Evolutionary conservation across 371 early-diverging fungal genomes (phyloP), one percentile per base, ranked within the genome.

Genomic region (Dichotomocladium elegans): DNA sequence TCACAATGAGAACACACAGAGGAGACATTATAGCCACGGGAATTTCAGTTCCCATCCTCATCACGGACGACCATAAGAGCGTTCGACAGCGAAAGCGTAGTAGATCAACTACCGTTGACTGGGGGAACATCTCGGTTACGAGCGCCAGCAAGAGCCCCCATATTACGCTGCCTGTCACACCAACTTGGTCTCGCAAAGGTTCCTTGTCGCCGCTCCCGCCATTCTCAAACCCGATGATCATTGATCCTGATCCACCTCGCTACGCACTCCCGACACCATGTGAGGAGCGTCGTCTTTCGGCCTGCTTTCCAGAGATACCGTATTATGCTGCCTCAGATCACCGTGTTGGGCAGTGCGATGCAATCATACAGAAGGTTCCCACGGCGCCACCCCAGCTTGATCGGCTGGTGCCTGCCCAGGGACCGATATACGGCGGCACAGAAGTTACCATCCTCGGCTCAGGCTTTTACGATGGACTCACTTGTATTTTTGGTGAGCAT

Each of bases 21-120:
- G 85, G 85, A 41, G 61, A 59, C 4, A 62, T 84, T 15, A 64
- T 93, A 29, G 92, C 92, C n/a, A 80, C 74, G 3, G 93, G 91
- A 27, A 68, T 83, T 35, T 87, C 94, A 6, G 90, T 93, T 7
- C 90, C 93, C 4, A 89, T 95, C 47, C 84, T 95, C 87, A 92
- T 95, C 54, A 95, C 96, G 2, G 96, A 95, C 56, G 96, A 95
- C 64, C 96, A 94, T 75, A 95, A 95, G 63, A 82, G 82, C 15
- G 64, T 75, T 17, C 84, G 37, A 17, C 37, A 37, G 46, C 22
- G 17, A 28, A 37, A 28, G 26, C 15, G 17, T 30, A 45, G 14
- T 14, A 12, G 34, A 41, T 14, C 22, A 53, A 27, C 19, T 41
- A 25, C 7, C 35, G 26, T 26, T 44, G 57, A 46, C 47, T 48